A percentile compares a stretch with the other conserved stretches of the same genome.
Conservation (phyloP, 495 filamentous ascomycete genomes). For the Penicillium dipodomyicola region DNA sequence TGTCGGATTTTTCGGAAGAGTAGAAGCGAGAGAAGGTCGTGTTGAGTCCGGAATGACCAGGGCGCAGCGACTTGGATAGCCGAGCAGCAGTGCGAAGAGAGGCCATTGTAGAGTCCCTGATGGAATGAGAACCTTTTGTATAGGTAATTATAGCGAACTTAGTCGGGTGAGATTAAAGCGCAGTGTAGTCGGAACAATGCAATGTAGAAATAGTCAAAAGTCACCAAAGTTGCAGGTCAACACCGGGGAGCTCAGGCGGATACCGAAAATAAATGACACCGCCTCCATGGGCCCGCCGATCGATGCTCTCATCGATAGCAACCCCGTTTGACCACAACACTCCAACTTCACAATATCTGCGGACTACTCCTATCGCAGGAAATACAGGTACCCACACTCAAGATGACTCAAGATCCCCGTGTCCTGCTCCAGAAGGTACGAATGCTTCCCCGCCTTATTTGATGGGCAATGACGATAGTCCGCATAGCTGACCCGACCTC, state of each 20-base stretch:
- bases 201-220: not conserved
- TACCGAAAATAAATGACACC: constrained; percentile 21
- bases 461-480: constrained; percentile 29
- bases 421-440: constrained; percentile 57
- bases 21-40: constrained; percentile 19
- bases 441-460: constrained; percentile 16
- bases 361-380: constrained; percentile 7
- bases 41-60: constrained; percentile 10
- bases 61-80: constrained; percentile 17
- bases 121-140: not conserved
- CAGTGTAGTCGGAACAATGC: not conserved
- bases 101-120: constrained; percentile 12
- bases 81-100: constrained; percentile 21
- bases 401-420: constrained; percentile 54
- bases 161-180: not conserved
- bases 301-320: constrained; percentile 25
- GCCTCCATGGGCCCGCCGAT: constrained; percentile 29
- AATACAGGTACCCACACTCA: constrained; percentile 16
- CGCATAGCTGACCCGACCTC: constrained; percentile 30
- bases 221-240: not conserved
- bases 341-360: constrained; percentile 8
- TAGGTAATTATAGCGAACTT: not conserved
- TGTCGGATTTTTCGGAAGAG: constrained; percentile 29
- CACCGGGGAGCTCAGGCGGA: constrained; percentile 12
- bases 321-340: constrained; percentile 14